Percentiles rank a stretch among this genome's conserved stretches.
phyloP scores from a whole-genome alignment of 441 rosid genomes.

The Pelargonium fulgidum region DNA sequence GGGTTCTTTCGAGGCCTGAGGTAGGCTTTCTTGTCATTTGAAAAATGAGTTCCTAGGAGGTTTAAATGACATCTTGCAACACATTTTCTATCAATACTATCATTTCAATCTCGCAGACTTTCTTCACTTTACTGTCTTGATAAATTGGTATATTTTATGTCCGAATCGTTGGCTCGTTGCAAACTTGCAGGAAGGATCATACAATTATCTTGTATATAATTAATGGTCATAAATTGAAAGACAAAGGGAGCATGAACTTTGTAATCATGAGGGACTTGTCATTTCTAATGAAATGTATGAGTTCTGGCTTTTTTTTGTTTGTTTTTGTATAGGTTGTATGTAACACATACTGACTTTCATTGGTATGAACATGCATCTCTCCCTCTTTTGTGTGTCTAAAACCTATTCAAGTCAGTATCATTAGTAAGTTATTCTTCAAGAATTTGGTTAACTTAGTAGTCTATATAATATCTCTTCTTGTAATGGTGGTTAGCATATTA shows the following conservation, averaged over 20 bases:
- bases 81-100: neutral
- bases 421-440: neutral
- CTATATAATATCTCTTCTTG: neutral
- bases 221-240: neutral
- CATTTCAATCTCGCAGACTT: neutral
- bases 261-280: slow-evolving; percentile 1
- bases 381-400: too few relatives aligned
- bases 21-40: too few relatives aligned
- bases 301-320: neutral
- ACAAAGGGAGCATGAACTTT: neutral
- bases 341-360: neutral
- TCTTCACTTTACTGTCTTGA: neutral
- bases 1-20: neutral
- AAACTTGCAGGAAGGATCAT: neutral
- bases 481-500: neutral
- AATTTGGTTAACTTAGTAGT: neutral
- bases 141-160: neutral
- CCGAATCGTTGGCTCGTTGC: neutral
- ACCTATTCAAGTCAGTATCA: neutral
- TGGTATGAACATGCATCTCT: neutral
- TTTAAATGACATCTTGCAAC: neutral
- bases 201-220: neutral
- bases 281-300: neutral
- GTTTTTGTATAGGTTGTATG: neutral
- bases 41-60: neutral